Conservation (phyloP, 495 filamentous ascomycete species). For the Podospora didyma region DNA sequence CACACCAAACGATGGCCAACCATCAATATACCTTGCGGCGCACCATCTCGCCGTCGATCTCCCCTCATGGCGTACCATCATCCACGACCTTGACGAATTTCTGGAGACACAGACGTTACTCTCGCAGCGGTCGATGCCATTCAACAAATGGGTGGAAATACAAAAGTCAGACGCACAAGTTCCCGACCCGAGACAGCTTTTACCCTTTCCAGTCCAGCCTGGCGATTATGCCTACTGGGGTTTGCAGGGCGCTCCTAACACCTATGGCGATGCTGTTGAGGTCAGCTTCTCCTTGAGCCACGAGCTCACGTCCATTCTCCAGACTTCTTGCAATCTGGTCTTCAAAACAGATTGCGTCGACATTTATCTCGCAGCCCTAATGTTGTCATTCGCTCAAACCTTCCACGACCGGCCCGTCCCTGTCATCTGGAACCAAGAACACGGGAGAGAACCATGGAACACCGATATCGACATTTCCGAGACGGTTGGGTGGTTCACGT, state of each 20-base stretch:
- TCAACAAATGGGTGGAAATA: slow-evolving; percentile 58
- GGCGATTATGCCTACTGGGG: slow-evolving; percentile 46
- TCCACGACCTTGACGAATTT: slow-evolving; percentile 63
- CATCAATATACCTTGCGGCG: slow-evolving; percentile 58
- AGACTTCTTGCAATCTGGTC: slow-evolving; percentile 38
- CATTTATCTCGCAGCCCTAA: slow-evolving; percentile 45
- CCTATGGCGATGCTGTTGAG: slow-evolving; percentile 39
- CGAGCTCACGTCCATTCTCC: slow-evolving; percentile 39
- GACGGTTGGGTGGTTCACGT: slow-evolving; percentile 49
- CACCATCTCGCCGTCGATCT: slow-evolving; percentile 70
- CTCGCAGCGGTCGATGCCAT: slow-evolving; percentile 48
- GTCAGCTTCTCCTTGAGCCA: slow-evolving; percentile 39
- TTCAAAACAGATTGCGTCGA: slow-evolving; percentile 45
- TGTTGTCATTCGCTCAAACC: slow-evolving; percentile 45
- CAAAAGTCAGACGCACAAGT: slow-evolving; percentile 30
- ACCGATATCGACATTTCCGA: slow-evolving; percentile 38
- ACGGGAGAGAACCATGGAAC: slow-evolving; percentile 36
- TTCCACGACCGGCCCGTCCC: slow-evolving; percentile 53
- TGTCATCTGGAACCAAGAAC: slow-evolving; percentile 50
- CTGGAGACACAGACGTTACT: slow-evolving; percentile 44
- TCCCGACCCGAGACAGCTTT: slow-evolving; percentile 15
- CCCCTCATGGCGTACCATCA: slow-evolving; percentile 65
- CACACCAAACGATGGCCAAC: slow-evolving; percentile 40
- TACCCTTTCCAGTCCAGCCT: slow-evolving; percentile 29
- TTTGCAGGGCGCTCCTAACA: slow-evolving; percentile 38